A percentile compares a stretch with the other conserved stretches of the same genome.
phyloP scores from a whole-genome alignment of 2,329 filamentous ascomycete genomes.

The Trichoderma lentiforme region DNA sequence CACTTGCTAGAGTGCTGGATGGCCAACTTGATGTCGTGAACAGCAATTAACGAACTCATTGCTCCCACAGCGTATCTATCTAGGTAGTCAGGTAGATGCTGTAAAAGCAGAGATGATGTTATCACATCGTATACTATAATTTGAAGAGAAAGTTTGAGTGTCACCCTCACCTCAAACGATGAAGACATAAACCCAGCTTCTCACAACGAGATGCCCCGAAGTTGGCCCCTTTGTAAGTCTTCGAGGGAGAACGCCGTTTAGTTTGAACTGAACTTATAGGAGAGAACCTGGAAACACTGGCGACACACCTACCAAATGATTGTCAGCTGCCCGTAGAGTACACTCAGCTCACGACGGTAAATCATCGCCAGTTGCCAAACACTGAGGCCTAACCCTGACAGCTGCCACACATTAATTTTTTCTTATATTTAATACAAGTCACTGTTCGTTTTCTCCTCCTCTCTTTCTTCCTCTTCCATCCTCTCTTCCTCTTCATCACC shows the following conservation, averaged over 20 bases:
- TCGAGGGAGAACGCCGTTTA: no score
- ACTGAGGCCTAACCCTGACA: neutral
- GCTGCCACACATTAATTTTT: neutral
- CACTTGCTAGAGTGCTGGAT: no score
- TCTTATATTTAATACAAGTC: neutral
- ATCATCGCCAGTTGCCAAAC: neutral
- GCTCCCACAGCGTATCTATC: no score
- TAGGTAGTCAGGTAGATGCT: neutral
- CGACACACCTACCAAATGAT: neutral
- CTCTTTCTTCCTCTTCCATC: no score
- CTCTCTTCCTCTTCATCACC: neutral
- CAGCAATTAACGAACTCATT: no score
- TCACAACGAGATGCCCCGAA: no score
- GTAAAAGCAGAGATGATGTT: neutral
- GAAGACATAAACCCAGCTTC: neutral
- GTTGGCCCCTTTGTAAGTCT: no score
- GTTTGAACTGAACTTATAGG: no score
- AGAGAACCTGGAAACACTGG: no score
- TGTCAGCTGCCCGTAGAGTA: neutral
- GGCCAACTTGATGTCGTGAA: no score
- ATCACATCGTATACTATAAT: neutral
- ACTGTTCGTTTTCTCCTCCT: no score
- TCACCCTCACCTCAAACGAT: neutral
- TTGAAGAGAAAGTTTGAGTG: neutral
- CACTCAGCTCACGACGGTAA: neutral